Evolutionary conservation across 495 filamentous ascomycete genomes (phyloP).

Genomic region (Podospora conica): DNA sequence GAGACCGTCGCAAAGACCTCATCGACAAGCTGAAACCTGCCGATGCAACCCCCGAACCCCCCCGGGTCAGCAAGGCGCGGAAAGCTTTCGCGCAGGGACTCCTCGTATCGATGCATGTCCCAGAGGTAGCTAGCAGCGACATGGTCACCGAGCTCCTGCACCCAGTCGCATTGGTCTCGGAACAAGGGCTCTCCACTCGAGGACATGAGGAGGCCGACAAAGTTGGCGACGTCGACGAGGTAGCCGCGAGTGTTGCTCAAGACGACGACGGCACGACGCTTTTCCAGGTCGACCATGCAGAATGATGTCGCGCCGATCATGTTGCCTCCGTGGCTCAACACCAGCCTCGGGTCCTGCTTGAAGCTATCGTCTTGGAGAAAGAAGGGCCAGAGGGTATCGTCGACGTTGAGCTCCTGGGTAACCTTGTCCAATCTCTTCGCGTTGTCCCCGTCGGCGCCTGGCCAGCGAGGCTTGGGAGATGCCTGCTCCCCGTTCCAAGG

Average conservation of each 20-base stretch:
- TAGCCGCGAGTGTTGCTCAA: slow-evolving; percentile 19
- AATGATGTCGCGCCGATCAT: slow-evolving; percentile 23
- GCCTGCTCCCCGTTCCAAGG: background rate
- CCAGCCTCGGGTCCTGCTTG: slow-evolving; percentile 1
- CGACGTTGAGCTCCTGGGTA: background rate
- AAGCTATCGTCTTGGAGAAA: background rate
- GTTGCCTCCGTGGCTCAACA: slow-evolving; percentile 22
- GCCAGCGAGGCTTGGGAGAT: slow-evolving; percentile 5
- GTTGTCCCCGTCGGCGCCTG: slow-evolving; percentile 20
- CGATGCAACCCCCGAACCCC: background rate
- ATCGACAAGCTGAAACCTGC: background rate
- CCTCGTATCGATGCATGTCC: slow-evolving; percentile 1
- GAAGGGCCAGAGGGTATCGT: slow-evolving; percentile 2
- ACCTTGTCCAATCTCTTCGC: slow-evolving; percentile 1
- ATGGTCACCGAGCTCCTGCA: background rate
- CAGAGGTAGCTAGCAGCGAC: slow-evolving; percentile 4
- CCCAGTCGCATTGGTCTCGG: background rate
- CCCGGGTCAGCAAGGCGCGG: background rate
- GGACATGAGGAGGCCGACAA: slow-evolving; percentile 12
- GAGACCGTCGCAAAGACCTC: background rate
- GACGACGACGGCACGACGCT: slow-evolving; percentile 14
- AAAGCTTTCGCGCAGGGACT: background rate
- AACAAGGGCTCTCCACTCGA: background rate
- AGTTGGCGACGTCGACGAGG: slow-evolving; percentile 17
- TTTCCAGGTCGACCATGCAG: slow-evolving; percentile 6